Conservation (phyloP, 1,284 basidiomycete genomes). For the Sporisorium reilianum region DNA sequence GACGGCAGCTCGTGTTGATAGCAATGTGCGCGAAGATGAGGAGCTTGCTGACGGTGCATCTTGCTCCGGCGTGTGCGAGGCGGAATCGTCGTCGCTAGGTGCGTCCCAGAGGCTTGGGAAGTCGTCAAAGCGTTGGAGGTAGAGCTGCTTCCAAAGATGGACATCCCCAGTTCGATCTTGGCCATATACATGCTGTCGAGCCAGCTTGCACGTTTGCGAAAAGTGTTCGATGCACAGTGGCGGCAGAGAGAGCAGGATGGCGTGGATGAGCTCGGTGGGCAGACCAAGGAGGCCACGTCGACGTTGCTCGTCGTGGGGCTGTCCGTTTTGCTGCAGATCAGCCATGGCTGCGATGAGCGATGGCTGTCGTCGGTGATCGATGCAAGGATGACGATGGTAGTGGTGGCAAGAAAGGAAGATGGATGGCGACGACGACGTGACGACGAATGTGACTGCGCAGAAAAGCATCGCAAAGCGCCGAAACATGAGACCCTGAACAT, state of each 20-base stretch:
- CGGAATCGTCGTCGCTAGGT: neutral
- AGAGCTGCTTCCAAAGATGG: conserved; percentile 47
- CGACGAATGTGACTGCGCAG: conserved; percentile 3
- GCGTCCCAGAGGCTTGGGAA: conserved; percentile 20
- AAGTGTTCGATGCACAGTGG: conserved; percentile 47
- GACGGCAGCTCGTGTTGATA: neutral
- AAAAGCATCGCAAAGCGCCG: neutral
- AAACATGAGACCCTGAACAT: no score
- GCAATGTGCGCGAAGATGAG: conserved; percentile 1
- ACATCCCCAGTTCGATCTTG: conserved; percentile 15
- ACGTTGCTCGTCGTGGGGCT: neutral
- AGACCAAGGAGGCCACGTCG: conserved; percentile 25
- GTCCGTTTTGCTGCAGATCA: neutral
- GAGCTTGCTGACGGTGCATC: conserved; percentile 11
- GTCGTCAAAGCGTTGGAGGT: conserved; percentile 38
- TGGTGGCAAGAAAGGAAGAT: neutral
- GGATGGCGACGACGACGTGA: neutral
- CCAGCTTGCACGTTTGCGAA: conserved; percentile 45
- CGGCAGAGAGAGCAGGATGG: conserved; percentile 30
- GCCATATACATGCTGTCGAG: conserved; percentile 39
- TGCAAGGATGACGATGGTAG: neutral
- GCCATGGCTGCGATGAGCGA: neutral
- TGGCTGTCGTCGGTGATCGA: neutral
- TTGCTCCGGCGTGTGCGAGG: neutral
- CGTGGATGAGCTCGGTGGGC: conserved; percentile 42